Percentiles rank a stretch among this genome's conserved stretches.
Conservation (phyloP, 2,329 filamentous ascomycete genomes). For the Hypomyces perniciosus region DNA sequence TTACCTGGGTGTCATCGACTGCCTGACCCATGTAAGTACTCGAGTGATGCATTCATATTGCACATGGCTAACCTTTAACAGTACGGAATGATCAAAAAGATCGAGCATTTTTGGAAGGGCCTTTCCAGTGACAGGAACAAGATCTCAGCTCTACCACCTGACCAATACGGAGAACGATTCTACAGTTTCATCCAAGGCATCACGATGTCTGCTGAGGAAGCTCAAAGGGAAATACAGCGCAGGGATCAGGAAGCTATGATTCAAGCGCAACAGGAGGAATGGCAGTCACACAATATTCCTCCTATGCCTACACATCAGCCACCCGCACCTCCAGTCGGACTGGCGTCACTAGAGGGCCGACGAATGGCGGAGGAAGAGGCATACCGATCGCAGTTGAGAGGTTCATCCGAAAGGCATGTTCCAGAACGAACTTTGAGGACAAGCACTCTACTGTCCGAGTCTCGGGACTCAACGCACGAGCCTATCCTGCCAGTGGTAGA, state of each 20-base stretch:
- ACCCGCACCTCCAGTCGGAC: slow-evolving; percentile 31
- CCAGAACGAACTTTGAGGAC: slow-evolving; percentile 55
- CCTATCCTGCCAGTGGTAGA: slow-evolving; percentile 74
- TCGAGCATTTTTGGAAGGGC: slow-evolving; percentile 97
- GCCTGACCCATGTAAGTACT: slow-evolving; percentile 81
- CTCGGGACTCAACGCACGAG: slow-evolving; percentile 53
- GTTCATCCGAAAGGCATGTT: slow-evolving; percentile 41
- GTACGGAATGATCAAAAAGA: slow-evolving; percentile 92
- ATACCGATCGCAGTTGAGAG: slow-evolving; percentile 27
- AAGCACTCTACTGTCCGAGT: slow-evolving; percentile 27
- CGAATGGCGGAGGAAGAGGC: slow-evolving; percentile 36
- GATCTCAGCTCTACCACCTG: slow-evolving; percentile 87
- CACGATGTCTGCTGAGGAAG: slow-evolving; percentile 85
- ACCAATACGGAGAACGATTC: slow-evolving; percentile 89
- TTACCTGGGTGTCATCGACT: slow-evolving; percentile 97
- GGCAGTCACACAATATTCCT: slow-evolving; percentile 36
- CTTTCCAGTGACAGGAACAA: slow-evolving; percentile 74
- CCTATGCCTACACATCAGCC: slow-evolving; percentile 43
- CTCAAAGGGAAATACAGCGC: slow-evolving; percentile 55
- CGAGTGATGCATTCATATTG: background rate
- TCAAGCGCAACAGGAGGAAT: slow-evolving; percentile 29
- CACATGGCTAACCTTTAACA: slow-evolving; percentile 32
- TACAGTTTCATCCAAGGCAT: slow-evolving; percentile 85
- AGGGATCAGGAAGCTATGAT: slow-evolving; percentile 55
- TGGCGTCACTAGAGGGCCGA: slow-evolving; percentile 33